Conservation (phyloP, 1,139 yeast species). For the Taphrina deformans region DNA sequence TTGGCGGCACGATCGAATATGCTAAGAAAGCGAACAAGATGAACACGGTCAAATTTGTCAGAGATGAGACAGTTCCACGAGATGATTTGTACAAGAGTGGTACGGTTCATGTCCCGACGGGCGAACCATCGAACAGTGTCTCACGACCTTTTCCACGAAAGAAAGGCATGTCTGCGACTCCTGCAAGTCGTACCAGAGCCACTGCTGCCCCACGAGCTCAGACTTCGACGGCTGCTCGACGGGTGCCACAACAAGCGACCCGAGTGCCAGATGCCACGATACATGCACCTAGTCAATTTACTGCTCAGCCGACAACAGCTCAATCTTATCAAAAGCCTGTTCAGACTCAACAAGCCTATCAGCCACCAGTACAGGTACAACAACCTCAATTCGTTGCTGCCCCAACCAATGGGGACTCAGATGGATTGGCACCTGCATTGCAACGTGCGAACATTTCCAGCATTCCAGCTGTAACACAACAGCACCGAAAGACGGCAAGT, state of each 20-base stretch:
- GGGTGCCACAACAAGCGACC: conserved; percentile 43
- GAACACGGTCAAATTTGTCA: conserved; percentile 68
- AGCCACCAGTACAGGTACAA: not conserved
- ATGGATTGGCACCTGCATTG: conserved; percentile 21
- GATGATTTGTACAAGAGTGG: conserved; percentile 86
- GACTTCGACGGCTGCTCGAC: conserved; percentile 38
- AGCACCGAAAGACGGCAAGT: conserved; percentile 35
- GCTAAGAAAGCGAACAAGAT: conserved; percentile 83
- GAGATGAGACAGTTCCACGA: conserved; percentile 62
- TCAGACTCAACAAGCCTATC: not conserved
- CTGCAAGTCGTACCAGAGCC: conserved; percentile 31
- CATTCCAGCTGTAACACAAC: conserved; percentile 39
- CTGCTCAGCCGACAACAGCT: conserved; percentile 44
- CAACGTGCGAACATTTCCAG: conserved; percentile 3
- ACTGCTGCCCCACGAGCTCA: conserved; percentile 38
- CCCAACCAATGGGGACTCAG: not conserved
- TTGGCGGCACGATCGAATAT: conserved; percentile 77
- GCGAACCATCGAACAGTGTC: conserved; percentile 68
- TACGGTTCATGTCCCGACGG: conserved; percentile 75
- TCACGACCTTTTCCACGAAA: conserved; percentile 73
- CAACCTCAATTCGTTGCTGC: not conserved
- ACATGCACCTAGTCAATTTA: conserved; percentile 40
- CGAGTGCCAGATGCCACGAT: conserved; percentile 31
- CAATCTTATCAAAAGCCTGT: not conserved
- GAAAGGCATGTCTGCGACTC: conserved; percentile 42